These are phyloP conservation scores for Venturia effusa DNA, from an alignment of 2,329 filamentous ascomycete species.

Conservation along the genomic window DNA sequence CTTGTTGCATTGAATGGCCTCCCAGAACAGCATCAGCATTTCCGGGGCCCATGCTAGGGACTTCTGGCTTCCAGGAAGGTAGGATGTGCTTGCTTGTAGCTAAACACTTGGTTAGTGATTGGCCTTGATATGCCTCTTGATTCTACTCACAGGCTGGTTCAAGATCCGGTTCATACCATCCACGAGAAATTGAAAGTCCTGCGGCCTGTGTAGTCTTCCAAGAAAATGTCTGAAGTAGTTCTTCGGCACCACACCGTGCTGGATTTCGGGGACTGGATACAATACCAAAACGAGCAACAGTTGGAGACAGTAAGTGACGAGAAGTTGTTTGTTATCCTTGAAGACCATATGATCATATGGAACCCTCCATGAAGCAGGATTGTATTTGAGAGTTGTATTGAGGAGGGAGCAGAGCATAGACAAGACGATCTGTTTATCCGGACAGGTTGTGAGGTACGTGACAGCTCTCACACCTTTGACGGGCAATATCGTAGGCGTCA, in stretches of 20 bases:
- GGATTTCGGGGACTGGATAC: conserved; percentile 76
- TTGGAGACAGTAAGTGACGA: conserved; percentile 87
- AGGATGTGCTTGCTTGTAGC: conserved; percentile 78
- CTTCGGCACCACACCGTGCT: conserved; percentile 55
- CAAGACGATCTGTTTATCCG: conserved; percentile 84
- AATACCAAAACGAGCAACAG: conserved; percentile 75
- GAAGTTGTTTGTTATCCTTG: conserved; percentile 78
- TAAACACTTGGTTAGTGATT: conserved; percentile 22
- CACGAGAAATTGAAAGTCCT: conserved; percentile 95
- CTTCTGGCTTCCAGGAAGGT: conserved; percentile 74
- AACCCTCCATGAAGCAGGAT: conserved; percentile 84
- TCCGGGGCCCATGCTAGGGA: conserved; percentile 82
- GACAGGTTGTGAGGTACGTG: conserved; percentile 77
- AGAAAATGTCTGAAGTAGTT: conserved; percentile 93
- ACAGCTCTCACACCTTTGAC: conserved; percentile 73
- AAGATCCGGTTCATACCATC: conserved; percentile 89
- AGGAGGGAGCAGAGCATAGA: conserved; percentile 85
- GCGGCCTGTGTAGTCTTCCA: conserved; percentile 77
- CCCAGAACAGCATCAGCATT: conserved; percentile 96
- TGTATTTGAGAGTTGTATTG: conserved; percentile 94
- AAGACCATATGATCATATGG: conserved; percentile 90
- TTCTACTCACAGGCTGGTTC: conserved; percentile 58
- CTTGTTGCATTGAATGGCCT: conserved; percentile 94
- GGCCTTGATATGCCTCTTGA: background rate
- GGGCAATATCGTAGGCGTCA: conserved; percentile 66